Evolutionary conservation across 2,329 filamentous ascomycete genomes (phyloP), one percentile per base, ranked within the genome.

Genomic region (Cryphonectria parasitica): DNA sequence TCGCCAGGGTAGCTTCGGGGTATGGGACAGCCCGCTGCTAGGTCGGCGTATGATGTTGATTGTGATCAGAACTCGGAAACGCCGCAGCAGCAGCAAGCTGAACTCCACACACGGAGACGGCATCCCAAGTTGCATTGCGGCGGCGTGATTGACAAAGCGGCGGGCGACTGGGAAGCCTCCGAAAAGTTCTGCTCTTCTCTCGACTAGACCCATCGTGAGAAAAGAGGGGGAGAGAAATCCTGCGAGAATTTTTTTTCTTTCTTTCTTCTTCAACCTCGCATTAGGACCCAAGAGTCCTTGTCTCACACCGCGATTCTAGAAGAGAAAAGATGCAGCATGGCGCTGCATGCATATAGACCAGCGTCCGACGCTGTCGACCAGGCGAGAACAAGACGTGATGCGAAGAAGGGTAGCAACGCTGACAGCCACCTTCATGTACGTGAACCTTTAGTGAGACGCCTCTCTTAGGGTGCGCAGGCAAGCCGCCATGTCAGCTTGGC

Each of bases 401-500:
- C n/a, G 58, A n/a, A n/a, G 58, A n/a, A 61, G 58, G 58, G 31
- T 19, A n/a, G 34, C 31, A 61, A n/a, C 58, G 31, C 34, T 39
- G 58, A 10, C 22, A 39, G 17, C 22, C 34, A n/a, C 8, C 45
- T 10, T 39, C 17, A 19, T 39, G 31, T 36, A 39, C 17, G 2
- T 39, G 34, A 39, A 61, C 34, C 34, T 61, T 61, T 36, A 61
- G 58, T 31, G 58, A 61, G 58, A 19, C 34, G 31, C 58, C 17
- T 61, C 58, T 39, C 17, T 39, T 61, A 39, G 58, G 22, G 58
- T n/a, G n/a, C 2, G 43, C 25, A 64, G 19, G 41, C 49, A 64
- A 25, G 63, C 63, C 63, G 25, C 39, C 31, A 25, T 64, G 63
- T 64, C 63, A 64, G 39, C 63, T n/a, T 43, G 25, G 41, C 41